Conservation (phyloP, 768 basidiomycete genomes). For the Tulasnella sp. region DNA sequence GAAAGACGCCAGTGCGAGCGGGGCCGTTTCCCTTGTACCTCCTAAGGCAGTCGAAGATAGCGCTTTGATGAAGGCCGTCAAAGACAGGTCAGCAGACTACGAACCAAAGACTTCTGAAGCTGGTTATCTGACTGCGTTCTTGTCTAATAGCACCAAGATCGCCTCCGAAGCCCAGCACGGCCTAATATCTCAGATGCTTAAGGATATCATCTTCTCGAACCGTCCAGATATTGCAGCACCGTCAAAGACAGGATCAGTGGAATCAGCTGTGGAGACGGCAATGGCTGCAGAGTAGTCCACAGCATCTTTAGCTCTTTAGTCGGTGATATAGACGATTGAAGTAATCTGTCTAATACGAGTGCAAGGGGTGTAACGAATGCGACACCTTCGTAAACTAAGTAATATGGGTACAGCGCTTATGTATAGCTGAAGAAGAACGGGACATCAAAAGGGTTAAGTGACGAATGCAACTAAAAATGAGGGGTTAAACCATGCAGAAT, state of each 20-base stretch:
- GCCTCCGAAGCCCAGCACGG: constrained; percentile 91
- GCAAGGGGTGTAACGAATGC: not conserved
- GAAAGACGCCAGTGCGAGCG: constrained; percentile 8
- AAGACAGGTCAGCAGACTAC: constrained; percentile 63
- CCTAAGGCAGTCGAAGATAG: constrained; percentile 84
- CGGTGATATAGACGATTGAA: not conserved
- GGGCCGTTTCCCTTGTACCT: not conserved
- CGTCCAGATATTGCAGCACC: constrained; percentile 16
- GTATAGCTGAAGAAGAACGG: not conserved
- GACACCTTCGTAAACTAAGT: not conserved
- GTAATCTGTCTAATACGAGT: not conserved
- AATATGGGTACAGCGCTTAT: constrained; percentile 13
- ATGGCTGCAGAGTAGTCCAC: constrained; percentile 15
- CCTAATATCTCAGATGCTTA: constrained; percentile 87
- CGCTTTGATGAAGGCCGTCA: constrained; percentile 81
- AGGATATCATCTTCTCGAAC: constrained; percentile 73
- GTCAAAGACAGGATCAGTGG: not conserved
- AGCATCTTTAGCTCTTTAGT: not conserved
- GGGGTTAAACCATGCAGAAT: not conserved
- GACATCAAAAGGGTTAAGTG: not conserved
- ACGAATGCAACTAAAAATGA: constrained; percentile 9
- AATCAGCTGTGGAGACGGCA: constrained; percentile 6
- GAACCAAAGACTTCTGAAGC: not conserved
- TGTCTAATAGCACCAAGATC: constrained; percentile 66
- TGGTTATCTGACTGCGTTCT: not conserved